Base-by-base conservation (phyloP, 139 green algal species). In the Tetradesmus lagerheimii region DNA sequence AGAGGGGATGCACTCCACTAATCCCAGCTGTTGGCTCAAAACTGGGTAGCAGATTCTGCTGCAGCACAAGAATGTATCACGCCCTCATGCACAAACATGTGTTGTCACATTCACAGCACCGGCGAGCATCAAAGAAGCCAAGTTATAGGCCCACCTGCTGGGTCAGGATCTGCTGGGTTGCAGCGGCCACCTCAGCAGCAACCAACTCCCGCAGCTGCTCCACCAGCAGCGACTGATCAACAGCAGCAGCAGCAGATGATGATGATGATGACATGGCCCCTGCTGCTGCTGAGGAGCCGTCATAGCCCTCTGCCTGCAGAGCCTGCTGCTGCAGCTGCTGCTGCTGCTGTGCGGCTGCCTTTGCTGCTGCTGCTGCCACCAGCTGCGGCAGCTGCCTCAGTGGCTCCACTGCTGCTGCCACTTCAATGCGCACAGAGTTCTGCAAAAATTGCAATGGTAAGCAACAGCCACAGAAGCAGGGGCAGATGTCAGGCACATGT, bases 361-460 rank as follows among this genome's bases (percentile, higher is more conserved):
- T 76, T 27, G 83, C 79, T 82, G 83, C 81, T 76, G 87, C 89
- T 29, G 90, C 89, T 20, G 93, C 88, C n/a, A 93, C 75, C 87
- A 94, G 83, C 85, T 92, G 92, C 1, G 90, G 90, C 77, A 93
- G 86, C 41, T 89, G 80, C 80, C 86, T 86, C 15, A 93, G 53
- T 2, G 89, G 89, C 76, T 92, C 89, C 29, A 92, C 37, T 41
- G 83, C 81, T 75, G 76, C 31, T 38, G 89, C 87, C n/a, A 94
- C 89, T 77, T 95, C 93, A 23, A 89, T 92, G 53, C 93, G 87
- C 27, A 95, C 92, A 34, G 89, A 67, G 6, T 37, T 64, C 91
- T 95, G 93, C 81, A 95, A n/a, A n/a, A n/a, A n/a, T n/a, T n/a
- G n/a, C n/a, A n/a, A n/a, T n/a, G n/a, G 47, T 14, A 62, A 14